Base-by-base conservation (phyloP, 2,329 filamentous ascomycete genomes). In the Colletotrichum lindemuthianum region DNA sequence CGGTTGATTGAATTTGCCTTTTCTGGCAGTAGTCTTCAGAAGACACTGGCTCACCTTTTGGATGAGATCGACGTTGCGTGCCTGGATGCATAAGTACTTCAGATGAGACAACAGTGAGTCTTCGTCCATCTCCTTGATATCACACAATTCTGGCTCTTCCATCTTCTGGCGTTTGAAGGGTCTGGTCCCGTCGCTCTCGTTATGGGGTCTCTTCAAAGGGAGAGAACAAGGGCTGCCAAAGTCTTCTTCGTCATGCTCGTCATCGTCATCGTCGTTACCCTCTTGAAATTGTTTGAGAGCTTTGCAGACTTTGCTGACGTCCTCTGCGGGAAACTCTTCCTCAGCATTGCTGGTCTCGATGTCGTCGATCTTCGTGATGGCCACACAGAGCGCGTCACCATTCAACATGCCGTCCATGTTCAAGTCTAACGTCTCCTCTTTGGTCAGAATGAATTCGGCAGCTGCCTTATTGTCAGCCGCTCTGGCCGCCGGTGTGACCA, bases 391-490 rank as follows among this genome's bases (percentile, higher is more conserved):
- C 5, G 63, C 52, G 8, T 66, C 54, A 0, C 16, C 9, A 5
- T 55, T 49, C 10, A 70, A n/a, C 32, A 60, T 65, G 6, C 59
- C 64, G 9, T 70, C 60, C 4, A 68, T 54, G 13, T 66, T 54
- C 15, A 70, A 33, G n/a, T 59, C 58, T 5, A 63, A 34, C 5
- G 64, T 48, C 2, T 69, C 53, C 3, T 65, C 45, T 5, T 63
- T 55, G 6, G 61, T 45, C 4, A 70, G 40, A 3, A 67, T 59
- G 12, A 68, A 32, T 1, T 63, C 63, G 12, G 52, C 57, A 5
- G 68, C 69, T 4, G 69, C 65, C 6, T 49, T 57, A 45, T 68
- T 70, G 47, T 70, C 69, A 1, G 54, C 52, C 4, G 67, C 69
- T 34, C 68, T 39, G 12, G 63, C 47, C 1, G 67, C 59, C 3